These are phyloP conservation scores for Ophiostoma himal-ulmi DNA, from an alignment of 2,329 filamentous ascomycete species.

Conservation along the genomic window DNA sequence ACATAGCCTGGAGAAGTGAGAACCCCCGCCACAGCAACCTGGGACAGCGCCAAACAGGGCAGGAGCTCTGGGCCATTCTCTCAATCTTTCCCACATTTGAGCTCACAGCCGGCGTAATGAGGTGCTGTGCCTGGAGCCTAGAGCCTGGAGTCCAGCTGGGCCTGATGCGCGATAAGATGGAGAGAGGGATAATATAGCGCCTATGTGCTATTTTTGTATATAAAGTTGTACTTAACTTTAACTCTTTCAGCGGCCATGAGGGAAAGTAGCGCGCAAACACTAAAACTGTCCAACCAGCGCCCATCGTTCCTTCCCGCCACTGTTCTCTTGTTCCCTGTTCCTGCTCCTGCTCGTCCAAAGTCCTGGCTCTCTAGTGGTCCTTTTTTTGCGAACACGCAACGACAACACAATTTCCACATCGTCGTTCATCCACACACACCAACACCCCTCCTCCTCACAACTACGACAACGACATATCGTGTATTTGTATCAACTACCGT, in stretches of 20 bases:
- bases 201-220: background rate
- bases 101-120: background rate
- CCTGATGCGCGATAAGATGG: constrained; percentile 5
- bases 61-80: background rate
- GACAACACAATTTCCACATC: constrained; percentile 14
- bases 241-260: background rate
- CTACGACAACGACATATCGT: constrained; percentile 18
- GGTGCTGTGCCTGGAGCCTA: background rate
- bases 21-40: background rate
- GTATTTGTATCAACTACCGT: constrained; percentile 17
- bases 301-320: background rate
- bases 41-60: background rate
- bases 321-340: background rate
- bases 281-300: background rate
- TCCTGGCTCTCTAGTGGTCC: background rate
- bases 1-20: background rate
- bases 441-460: constrained; percentile 6
- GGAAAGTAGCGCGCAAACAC: background rate
- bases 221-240: background rate
- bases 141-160: background rate
- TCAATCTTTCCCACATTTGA: background rate
- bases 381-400: constrained; percentile 10
- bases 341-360: background rate
- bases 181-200: background rate
- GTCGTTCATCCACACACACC: constrained; percentile 4